These are phyloP conservation scores for Davidsoniella virescens DNA, from an alignment of 2,329 filamentous ascomycete species.

Conservation along the genomic window DNA sequence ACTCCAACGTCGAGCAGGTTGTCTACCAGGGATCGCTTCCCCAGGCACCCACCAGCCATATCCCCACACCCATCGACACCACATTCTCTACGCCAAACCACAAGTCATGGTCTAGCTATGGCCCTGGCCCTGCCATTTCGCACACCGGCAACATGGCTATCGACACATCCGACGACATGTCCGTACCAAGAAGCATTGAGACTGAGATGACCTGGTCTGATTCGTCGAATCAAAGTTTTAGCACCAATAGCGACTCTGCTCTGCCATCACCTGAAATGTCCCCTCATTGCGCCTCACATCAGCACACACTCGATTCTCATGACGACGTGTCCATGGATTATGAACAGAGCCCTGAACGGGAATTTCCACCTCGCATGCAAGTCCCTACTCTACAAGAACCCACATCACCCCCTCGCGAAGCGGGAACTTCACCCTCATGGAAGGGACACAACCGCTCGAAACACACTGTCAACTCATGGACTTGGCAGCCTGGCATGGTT, in stretches of 20 bases:
- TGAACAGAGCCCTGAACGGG: constrained; percentile 10
- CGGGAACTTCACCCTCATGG: constrained; percentile 26
- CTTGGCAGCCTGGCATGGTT: constrained; percentile 46
- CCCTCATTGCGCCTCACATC: constrained; percentile 20
- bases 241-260: constrained; percentile 29
- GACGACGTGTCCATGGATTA: constrained; percentile 16
- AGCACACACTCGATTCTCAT: constrained; percentile 14
- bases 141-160: background rate
- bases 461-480: constrained; percentile 45
- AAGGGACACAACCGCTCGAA: constrained; percentile 41
- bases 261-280: constrained; percentile 20
- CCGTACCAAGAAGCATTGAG: constrained; percentile 33
- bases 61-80: constrained; percentile 44
- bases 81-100: constrained; percentile 39
- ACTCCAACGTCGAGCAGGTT: constrained; percentile 15
- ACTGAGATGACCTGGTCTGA: constrained; percentile 32
- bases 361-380: constrained; percentile 9
- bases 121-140: constrained; percentile 22
- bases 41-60: constrained; percentile 25
- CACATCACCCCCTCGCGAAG: constrained; percentile 20
- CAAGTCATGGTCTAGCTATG: constrained; percentile 21
- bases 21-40: background rate
- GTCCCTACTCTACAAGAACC: constrained; percentile 19
- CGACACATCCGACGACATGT: constrained; percentile 20
- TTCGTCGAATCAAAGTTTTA: background rate